Evolutionary conservation across 768 basidiomycete genomes (phyloP).

Genomic region (Russula brevipes): DNA sequence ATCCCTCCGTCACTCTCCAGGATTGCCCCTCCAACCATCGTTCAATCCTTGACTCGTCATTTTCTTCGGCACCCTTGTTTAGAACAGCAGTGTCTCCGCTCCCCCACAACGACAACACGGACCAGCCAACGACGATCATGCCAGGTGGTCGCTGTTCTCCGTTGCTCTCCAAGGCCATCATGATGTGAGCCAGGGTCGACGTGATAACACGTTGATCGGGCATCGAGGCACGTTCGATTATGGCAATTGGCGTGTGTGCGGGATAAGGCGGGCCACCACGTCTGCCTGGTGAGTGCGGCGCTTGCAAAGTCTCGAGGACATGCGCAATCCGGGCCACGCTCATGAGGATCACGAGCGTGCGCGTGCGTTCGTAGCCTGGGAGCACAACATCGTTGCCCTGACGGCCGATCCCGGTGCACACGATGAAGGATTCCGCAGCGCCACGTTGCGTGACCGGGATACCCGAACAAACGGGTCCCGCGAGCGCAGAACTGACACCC

Average conservation of each 20-base stretch:
- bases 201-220: conserved; percentile 83
- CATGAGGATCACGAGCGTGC: conserved; percentile 88
- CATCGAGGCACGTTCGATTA: conserved; percentile 93
- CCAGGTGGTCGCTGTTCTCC: conserved; percentile 93
- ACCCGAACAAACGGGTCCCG: conserved; percentile 82
- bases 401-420: conserved; percentile 93
- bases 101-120: conserved; percentile 70
- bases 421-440: conserved; percentile 80
- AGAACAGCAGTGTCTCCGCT: conserved; percentile 67
- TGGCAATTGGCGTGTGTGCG: conserved; percentile 72
- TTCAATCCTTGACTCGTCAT: conserved; percentile 44
- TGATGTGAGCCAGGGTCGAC: conserved; percentile 71
- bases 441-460: conserved; percentile 96
- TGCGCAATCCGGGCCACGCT: conserved; percentile 81
- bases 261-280: conserved; percentile 65
- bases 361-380: conserved; percentile 79
- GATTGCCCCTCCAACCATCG: conserved; percentile 56
- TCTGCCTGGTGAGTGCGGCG: conserved; percentile 21
- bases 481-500: conserved; percentile 84
- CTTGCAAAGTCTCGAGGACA: conserved; percentile 58
- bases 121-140: conserved; percentile 95
- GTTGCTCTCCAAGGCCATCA: conserved; percentile 59
- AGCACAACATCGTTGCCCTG: conserved; percentile 75
- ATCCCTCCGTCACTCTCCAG: conserved; percentile 66
- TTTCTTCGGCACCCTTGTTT: conserved; percentile 46